These are phyloP conservation scores for Nicotiana benthamiana DNA, from an alignment of 257 asterid species.

Conservation along the genomic window DNA sequence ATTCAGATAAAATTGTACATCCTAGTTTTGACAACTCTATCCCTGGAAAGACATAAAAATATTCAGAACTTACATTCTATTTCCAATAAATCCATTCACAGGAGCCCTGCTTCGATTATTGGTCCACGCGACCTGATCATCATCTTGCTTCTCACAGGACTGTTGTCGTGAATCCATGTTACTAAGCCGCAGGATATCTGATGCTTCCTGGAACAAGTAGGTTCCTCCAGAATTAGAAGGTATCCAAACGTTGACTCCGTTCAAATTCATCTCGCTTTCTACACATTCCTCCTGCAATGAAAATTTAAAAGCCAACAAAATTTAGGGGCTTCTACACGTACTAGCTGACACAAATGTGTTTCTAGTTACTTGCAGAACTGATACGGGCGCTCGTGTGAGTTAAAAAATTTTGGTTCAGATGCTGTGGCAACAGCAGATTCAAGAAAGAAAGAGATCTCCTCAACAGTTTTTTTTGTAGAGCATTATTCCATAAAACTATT, in stretches of 20 bases:
- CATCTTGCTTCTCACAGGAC: conserved; percentile 1
- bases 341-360: not conserved
- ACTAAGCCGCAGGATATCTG: not conserved
- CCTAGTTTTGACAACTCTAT: not conserved
- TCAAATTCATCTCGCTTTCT: conserved; percentile 10
- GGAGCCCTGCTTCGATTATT: not conserved
- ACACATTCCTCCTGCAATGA: conserved; percentile 3
- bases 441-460: not conserved
- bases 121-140: not conserved
- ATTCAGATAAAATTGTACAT: not conserved
- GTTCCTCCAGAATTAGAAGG: not conserved
- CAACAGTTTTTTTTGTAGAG: not conserved
- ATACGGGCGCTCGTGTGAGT: not conserved
- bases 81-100: not conserved
- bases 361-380: not conserved
- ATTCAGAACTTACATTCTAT: not conserved
- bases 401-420: not conserved
- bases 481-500: not conserved
- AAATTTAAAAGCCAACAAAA: conserved; percentile 2
- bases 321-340: not conserved
- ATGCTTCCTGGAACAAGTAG: not conserved
- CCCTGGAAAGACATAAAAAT: not conserved
- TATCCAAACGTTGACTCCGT: not conserved
- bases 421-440: not conserved
- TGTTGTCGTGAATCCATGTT: not conserved